phyloP scores from a whole-genome alignment of 805 yeast species.

The Starmera dryadoides region DNA sequence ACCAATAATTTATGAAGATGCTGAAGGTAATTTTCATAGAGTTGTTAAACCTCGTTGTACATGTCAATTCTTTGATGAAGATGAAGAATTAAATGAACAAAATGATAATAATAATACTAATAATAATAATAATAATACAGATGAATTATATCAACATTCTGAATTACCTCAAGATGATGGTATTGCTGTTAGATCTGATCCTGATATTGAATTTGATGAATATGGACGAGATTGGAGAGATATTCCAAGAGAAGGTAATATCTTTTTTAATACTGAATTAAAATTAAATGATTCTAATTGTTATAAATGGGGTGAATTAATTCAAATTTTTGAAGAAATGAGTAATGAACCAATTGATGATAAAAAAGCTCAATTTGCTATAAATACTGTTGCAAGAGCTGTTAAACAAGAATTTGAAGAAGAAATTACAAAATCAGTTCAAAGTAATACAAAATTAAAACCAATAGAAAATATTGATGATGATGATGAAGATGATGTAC shows the following conservation, averaged over 20 bases:
- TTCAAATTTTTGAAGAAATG: conserved; percentile 19
- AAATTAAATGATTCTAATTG: conserved; percentile 8
- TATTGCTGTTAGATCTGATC: conserved; percentile 28
- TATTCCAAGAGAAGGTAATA: conserved; percentile 54
- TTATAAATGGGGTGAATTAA: conserved; percentile 17
- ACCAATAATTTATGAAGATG: conserved; percentile 16
- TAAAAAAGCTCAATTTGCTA: conserved; percentile 29
- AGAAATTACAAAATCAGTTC: conserved; percentile 11
- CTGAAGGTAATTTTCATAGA: conserved; percentile 19
- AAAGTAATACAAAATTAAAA: background rate
- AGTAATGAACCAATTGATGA: conserved; percentile 18
- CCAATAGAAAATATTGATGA: conserved; percentile 11
- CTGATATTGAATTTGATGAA: conserved; percentile 43
- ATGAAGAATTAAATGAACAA: conserved; percentile 8
- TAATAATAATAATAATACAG: background rate
- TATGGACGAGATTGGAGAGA: conserved; percentile 69
- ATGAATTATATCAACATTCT: background rate
- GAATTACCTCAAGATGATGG: conserved; percentile 3
- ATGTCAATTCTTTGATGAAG: conserved; percentile 19
- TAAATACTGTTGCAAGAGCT: conserved; percentile 47
- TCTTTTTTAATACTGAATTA: conserved; percentile 20
- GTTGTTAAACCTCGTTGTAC: conserved; percentile 17
- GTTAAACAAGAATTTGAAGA: conserved; percentile 36
- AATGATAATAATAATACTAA: conserved; percentile 2
- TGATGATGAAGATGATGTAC: conserved; percentile 15